Base-by-base conservation (phyloP, 2,329 filamentous ascomycete species). In the Hirsutella rhossiliensis region DNA sequence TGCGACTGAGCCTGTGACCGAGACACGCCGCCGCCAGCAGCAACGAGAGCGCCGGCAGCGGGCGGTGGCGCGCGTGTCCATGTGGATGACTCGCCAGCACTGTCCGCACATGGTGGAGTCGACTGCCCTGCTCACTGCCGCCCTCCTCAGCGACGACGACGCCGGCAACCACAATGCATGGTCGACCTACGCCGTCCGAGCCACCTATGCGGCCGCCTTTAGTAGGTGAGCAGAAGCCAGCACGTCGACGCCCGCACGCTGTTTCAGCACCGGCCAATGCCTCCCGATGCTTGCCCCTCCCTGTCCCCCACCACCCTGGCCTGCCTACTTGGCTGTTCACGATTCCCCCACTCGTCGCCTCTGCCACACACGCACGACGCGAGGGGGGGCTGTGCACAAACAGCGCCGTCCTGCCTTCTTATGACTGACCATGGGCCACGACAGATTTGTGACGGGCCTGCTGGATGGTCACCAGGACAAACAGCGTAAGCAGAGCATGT, bases 21-120 rank as follows among this genome's bases (percentile, higher is more conserved):
- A 37, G 17, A 18, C 34, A 17, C 41, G 31, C 12, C 37, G 36
- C 13, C 18, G 38, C 17, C 41, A 15, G 13, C 19, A 8, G 20
- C 32, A 17, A 23, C 28, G 30, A 43, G 23, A 44, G 57, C 58
- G 61, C 47, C 66, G 68, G 54, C 62, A 69, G 47, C 52, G 58
- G 42, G 72, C 76, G 46, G 75, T 81, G 41, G 72, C 75, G 42
- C 68, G 72, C 42, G 76, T 81, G 41, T 72, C 73, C 37, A 73
- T 81, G 63, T 84, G 82, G 82, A 78, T 83, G 72, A 74, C 82
- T 55, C 76, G 83, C 58, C 80, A 80, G 50, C 78, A 78, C 54
- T 83, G 87, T 48, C 85, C 86, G 44, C 82, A 90, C 65, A 72
- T 87, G 62, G 75, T 90, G 43, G 85, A 90, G 63, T 84, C 82